Base-by-base conservation (phyloP, 768 basidiomycete species). In the Lentinus brumalis region DNA sequence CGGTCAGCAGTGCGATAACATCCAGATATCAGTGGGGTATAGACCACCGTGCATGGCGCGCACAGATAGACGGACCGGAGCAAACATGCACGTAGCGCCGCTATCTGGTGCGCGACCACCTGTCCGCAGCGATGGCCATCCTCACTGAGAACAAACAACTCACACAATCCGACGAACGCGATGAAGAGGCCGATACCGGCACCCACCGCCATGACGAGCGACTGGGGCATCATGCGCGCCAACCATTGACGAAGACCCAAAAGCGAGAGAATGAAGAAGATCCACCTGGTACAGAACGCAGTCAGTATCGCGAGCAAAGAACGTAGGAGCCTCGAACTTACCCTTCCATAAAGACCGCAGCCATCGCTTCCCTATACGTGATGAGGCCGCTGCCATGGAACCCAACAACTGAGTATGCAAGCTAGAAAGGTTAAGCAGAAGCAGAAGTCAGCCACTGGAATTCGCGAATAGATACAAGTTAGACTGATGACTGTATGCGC, bases 221-320 rank as follows among this genome's bases (percentile, higher is more conserved):
- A 94, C 64, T 91, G 89, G 1, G 93, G 93, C 85, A 95, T 94
- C 57, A 92, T 83, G 15, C 93, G 85, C 14, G 88, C 91, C 5
- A 95, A 81, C 93, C 92, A 95, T 76, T 94, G 92, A 51, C 93
- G 91, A 54, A 95, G 80, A 61, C 93, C 93, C 32, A 94, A 77
- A 21, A 95, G 72, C 0, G 92, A 92, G 14, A 95, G 77, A 68
- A 88, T 64, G 63, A 94, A 82, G 79, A 95, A 94, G 11, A 94
- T 73, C 89, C 92, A 91, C 31, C 91, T 91, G 53, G 10, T 18
- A 30, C 3, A 6, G 1, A 5, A 18, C 41, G 56, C 41, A 31
- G 16, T 30, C 52, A 56, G 35, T 44, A 53, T 46, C 41, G n/a
- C 31, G 18, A n/a, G 11, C 29, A n/a, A 26, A 55, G 42, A 50